Evolutionary conservation across 1,139 yeast genomes (phyloP).

Genomic region (Zygosaccharomyces pseudobailii): DNA sequence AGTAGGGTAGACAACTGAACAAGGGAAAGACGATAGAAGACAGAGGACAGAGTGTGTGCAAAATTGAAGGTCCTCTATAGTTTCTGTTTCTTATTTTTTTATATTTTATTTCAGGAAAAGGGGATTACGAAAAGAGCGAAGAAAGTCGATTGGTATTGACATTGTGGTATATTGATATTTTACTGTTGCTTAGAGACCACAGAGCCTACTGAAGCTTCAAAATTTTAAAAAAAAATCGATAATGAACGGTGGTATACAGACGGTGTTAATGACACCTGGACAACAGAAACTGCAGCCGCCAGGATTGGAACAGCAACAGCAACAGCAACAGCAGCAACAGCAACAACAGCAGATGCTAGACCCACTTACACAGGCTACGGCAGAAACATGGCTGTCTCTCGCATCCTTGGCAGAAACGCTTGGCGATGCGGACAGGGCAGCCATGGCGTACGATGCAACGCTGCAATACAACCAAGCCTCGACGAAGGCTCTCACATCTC

Average conservation of each 20-base stretch:
- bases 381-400: conserved; percentile 90
- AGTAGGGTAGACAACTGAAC: background rate
- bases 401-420: conserved; percentile 87
- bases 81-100: background rate
- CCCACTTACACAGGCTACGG: conserved; percentile 60
- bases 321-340: conserved; percentile 6
- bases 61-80: background rate
- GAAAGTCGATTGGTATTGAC: background rate
- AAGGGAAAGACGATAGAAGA: background rate
- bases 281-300: conserved; percentile 11
- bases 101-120: background rate
- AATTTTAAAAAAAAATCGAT: background rate
- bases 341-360: conserved; percentile 24
- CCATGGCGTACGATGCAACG: conserved; percentile 86
- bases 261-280: conserved; percentile 12
- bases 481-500: conserved; percentile 74
- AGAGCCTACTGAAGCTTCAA: background rate
- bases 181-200: background rate
- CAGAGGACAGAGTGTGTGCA: background rate
- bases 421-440: conserved; percentile 86
- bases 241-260: conserved; percentile 10
- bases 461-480: conserved; percentile 81
- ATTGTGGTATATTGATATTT: background rate
- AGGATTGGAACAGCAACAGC: conserved; percentile 19
- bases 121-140: background rate